Percentiles rank a stretch among this genome's conserved stretches.
These are phyloP conservation scores for Cephaloascus albidus DNA, from an alignment of 805 yeast species.

Conservation along the genomic window DNA sequence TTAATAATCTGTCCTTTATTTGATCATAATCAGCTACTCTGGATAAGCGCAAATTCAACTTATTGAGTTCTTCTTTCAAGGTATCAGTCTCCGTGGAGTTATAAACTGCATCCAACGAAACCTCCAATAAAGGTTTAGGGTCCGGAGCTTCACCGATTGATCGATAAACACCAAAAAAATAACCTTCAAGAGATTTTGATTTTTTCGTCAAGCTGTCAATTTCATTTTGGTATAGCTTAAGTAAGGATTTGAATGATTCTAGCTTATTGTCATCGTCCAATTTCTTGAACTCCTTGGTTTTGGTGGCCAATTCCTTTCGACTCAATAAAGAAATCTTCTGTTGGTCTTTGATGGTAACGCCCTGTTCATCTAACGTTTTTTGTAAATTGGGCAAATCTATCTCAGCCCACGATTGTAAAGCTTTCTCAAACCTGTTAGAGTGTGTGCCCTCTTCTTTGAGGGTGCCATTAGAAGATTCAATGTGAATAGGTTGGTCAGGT, in stretches of 20 bases:
- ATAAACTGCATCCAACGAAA: slow-evolving; percentile 54
- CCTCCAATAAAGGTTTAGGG: slow-evolving; percentile 73
- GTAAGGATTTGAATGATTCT: slow-evolving; percentile 51
- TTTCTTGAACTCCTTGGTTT: slow-evolving; percentile 81
- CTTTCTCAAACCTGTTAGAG: slow-evolving; percentile 40
- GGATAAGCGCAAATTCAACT: slow-evolving; percentile 49
- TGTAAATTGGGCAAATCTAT: slow-evolving; percentile 68
- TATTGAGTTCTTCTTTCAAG: slow-evolving; percentile 39
- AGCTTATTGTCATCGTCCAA: slow-evolving; percentile 60
- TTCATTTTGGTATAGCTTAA: slow-evolving; percentile 78
- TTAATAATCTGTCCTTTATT: slow-evolving; percentile 50
- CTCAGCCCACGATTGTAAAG: slow-evolving; percentile 67
- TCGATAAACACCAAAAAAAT: slow-evolving; percentile 68
- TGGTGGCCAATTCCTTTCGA: slow-evolving; percentile 69
- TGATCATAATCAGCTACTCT: slow-evolving; percentile 73
- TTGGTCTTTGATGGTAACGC: slow-evolving; percentile 57
- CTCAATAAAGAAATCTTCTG: slow-evolving; percentile 61
- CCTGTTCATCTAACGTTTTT: slow-evolving; percentile 63
- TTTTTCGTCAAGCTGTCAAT: slow-evolving; percentile 76
- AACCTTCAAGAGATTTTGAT: slow-evolving; percentile 63
- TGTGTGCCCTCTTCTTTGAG: no score
- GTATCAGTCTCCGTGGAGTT: slow-evolving; percentile 42
- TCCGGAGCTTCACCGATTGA: slow-evolving; percentile 86
- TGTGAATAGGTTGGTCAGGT: no score
- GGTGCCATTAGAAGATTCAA: no score